phyloP scores from a whole-genome alignment of 345 rosid genomes.

The Conringia planisiliqua region DNA sequence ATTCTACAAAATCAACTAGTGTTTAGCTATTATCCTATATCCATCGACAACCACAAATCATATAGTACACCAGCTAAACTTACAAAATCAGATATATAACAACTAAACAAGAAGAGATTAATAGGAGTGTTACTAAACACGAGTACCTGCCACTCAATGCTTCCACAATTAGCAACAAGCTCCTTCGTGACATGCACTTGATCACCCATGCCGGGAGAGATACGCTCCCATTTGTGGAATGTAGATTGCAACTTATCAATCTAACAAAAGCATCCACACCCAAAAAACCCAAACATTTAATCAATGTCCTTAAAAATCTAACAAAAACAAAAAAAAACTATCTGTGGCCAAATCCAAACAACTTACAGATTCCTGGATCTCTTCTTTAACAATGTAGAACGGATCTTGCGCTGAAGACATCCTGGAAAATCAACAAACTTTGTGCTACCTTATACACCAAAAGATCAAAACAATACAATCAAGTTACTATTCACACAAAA shows the following conservation, averaged over 20 bases:
- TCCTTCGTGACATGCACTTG: conserved; percentile 62
- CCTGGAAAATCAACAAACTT: not conserved
- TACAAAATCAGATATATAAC: too few relatives aligned
- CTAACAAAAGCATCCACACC: conserved; percentile 38
- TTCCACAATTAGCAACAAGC: conserved; percentile 70
- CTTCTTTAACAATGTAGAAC: conserved; percentile 94
- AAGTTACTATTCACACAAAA: not conserved
- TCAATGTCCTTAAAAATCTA: not conserved
- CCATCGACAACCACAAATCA: not conserved
- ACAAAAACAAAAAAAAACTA: not conserved
- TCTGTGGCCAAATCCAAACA: not conserved
- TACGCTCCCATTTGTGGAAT: conserved; percentile 87
- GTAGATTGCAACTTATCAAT: conserved; percentile 85
- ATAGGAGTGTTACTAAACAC: not conserved
- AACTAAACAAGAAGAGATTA: not conserved
- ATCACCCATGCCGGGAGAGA: conserved; percentile 55
- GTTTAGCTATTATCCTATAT: not conserved
- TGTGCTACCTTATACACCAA: not conserved
- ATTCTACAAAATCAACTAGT: conserved; percentile 5
- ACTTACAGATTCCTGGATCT: conserved; percentile 96
- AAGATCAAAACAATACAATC: not conserved
- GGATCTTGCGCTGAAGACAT: conserved; percentile 99
- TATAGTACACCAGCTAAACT: not conserved
- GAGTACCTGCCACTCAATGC: conserved; percentile 96
- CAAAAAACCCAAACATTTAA: conserved; percentile 1